Base-by-base conservation (phyloP, 352 stramenopile genomes). In the Phytophthora foliorum region DNA sequence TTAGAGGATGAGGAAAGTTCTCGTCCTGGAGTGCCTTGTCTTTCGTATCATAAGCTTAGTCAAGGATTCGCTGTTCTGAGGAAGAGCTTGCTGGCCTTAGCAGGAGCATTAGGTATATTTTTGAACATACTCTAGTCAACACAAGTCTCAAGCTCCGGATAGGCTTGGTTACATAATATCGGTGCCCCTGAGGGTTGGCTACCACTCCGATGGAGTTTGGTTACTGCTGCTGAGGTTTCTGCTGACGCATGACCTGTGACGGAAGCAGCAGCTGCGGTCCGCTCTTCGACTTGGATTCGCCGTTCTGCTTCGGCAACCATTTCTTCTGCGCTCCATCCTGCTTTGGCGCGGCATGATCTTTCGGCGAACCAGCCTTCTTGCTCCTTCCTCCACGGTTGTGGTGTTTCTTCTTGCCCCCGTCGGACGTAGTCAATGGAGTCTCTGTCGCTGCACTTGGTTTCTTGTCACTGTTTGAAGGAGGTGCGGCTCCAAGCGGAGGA, bases 211-310 rank as follows among this genome's bases (percentile, higher is more conserved):
- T 29, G 17, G 29, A 29, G 32, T 46, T 54, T 19, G 21, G 38
- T 54, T 75, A 66, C 27, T 74, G 45, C 54, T 83, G 49, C 51
- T 81, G 63, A 41, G 82, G 74, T 61, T 84, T 77, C 25, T 86
- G 74, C 21, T 88, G 75, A 11, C 77, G 72, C 70, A 89, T 60
- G 16, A 89, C 42, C 68, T 89, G 80, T 25, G 80, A 71, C n/a
- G 80, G 80, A 21, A 89, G 67, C 25, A 89, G 59, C 16, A 89
- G 55, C 19, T 77, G 63, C 8, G 60, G 56, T 27, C 51, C 61
- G 31, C 61, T 42, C 44, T 70, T 63, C 0, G 75, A 27, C 51
- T 74, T 79, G 1, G 50, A 29, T 6, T 59, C 58, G 5, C 57
- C 46, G 14, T 50, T 45, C 13, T 70, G 53, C 59, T 88, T 85